A percentile compares a stretch with the other conserved stretches of the same genome.
phyloP scores from a whole-genome alignment of 345 rosid genomes.

The Rhizophora apiculata region DNA sequence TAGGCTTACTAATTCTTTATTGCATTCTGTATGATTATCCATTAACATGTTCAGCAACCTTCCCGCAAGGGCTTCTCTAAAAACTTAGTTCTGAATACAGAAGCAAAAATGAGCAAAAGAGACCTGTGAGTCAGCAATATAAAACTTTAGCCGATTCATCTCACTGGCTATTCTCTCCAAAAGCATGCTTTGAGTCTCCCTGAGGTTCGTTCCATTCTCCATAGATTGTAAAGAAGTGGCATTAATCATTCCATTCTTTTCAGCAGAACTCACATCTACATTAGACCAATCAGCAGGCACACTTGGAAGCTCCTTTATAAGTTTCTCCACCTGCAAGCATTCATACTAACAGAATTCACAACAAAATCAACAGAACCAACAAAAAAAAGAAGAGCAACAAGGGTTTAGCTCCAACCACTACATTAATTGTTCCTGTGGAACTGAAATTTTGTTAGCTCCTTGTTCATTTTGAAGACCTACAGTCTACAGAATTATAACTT shows the following conservation, averaged over 20 bases:
- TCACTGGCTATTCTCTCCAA: slow-evolving; percentile 96
- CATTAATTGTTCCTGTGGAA: not conserved
- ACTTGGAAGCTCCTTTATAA: slow-evolving; percentile 85
- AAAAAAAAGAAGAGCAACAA: not conserved
- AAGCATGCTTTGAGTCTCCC: slow-evolving; percentile 97
- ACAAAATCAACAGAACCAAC: not conserved
- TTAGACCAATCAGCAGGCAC: slow-evolving; percentile 80
- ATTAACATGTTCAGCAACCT: not conserved
- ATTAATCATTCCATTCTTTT: slow-evolving; percentile 41
- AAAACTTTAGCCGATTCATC: slow-evolving; percentile 95
- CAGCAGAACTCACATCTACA: slow-evolving; percentile 48
- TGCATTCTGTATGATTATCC: slow-evolving; percentile 5
- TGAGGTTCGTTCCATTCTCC: slow-evolving; percentile 72
- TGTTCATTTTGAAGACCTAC: too few relatives aligned
- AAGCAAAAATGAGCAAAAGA: slow-evolving; percentile 29
- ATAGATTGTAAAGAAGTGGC: slow-evolving; percentile 38
- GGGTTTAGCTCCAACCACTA: not conserved
- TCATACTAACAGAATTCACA: slow-evolving; percentile 2
- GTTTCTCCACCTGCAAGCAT: slow-evolving; percentile 78
- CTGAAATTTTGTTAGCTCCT: not conserved
- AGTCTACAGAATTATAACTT: too few relatives aligned
- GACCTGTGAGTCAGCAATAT: slow-evolving; percentile 92
- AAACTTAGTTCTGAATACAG: not conserved
- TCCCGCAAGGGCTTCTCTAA: not conserved
- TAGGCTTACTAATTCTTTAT: slow-evolving; percentile 5